Evolutionary conservation across 768 basidiomycete species (phyloP), one percentile per base, ranked within the genome.

Genomic region (Naganishia antarctica): DNA sequence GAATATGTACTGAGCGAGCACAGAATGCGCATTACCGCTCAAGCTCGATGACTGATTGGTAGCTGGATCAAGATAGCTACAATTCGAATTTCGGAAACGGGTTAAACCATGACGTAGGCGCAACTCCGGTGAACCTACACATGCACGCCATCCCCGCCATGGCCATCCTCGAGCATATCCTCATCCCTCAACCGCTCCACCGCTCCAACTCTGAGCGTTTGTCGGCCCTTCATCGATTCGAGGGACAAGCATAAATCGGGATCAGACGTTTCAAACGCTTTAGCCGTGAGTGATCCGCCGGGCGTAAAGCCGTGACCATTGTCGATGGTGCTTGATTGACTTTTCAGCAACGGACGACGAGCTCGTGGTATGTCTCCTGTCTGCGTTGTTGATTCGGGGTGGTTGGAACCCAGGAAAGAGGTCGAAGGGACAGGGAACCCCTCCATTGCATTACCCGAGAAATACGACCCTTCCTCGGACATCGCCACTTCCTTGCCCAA

Each of bases 181-280:
- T 69, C 70, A 4, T 68, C 70, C 9, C 50, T 44, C 26, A 77
- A 49, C 50, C 71, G 67, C 28, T 73, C 67, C 26, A 75, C 43
- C 0, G 73, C 73, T 41, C 72, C 53, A 0, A 74, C 65, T 31
- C 73, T 70, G 12, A 77, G 65, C 32, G 71, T 71, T 47, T 73
- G 73, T 32, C 74, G 64, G 1, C 76, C 76, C 51, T 73, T 63
- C 74, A 75, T 73, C 1, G 72, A 72, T 63, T 77, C 76, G 13
- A 77, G 68, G 16, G 74, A 74, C 1, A 77, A 67, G 60, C 76
- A 77, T 0, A 77, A 65, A 67, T 77, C 76, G 2, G 74, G 74
- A 59, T 74, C 74, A 46, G 37, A n/a, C 48, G 31, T 26, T 18
- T 29, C 49, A 41, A 37, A n/a, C 49, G 44, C 15, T 12, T 31